Evolutionary conservation across 2,329 filamentous ascomycete genomes (phyloP), one percentile per base, ranked within the genome.

Genomic region (Conoideocrella luteorostrata): DNA sequence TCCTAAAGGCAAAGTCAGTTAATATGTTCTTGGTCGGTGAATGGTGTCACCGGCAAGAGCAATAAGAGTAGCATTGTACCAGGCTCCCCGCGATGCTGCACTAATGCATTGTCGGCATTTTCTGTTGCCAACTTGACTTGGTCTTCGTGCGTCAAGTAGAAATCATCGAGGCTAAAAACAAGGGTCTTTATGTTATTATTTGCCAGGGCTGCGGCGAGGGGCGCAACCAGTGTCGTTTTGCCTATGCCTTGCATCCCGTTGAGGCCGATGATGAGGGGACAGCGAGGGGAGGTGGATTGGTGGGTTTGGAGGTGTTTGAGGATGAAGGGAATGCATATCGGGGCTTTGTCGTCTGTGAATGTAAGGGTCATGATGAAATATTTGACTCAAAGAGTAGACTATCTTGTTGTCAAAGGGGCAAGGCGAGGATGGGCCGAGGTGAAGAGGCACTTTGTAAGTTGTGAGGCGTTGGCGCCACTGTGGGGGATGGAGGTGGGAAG

Each of bases 221-320:
- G 72, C 29, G 74, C 74, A 29, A 90, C 89, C 56, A 95, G 76
- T 11, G 90, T 94, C 4, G 90, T 94, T 70, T 97, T 96, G 53
- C 91, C 91, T 29, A 87, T 84, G 48, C 91, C 91, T 67, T 96
- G 91, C 22, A 95, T 80, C 48, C 90, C 91, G 56, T 94, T 95
- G 56, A 97, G 76, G 37, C 89, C 91, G 50, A 96, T 75, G 61
- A 95, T 80, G 63, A 95, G 59, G 22, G 89, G 88, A 17, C 74
- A 75, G 55, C 52, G 44, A 64, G 66, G 51, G 23, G 49, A 44
- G 32, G n/a, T 55, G 42, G 59, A 45, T 48, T 67, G 68, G 59
- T 84, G 76, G 28, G 61, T 50, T 46, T 70, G 60, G 45, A 88
- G 69, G 36, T 73, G 77, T 30, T 76, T 67, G 28, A 86, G 72